Conservation (phyloP, 2,329 filamentous ascomycete species). For the Pseudogymnoascus verrucosus region DNA sequence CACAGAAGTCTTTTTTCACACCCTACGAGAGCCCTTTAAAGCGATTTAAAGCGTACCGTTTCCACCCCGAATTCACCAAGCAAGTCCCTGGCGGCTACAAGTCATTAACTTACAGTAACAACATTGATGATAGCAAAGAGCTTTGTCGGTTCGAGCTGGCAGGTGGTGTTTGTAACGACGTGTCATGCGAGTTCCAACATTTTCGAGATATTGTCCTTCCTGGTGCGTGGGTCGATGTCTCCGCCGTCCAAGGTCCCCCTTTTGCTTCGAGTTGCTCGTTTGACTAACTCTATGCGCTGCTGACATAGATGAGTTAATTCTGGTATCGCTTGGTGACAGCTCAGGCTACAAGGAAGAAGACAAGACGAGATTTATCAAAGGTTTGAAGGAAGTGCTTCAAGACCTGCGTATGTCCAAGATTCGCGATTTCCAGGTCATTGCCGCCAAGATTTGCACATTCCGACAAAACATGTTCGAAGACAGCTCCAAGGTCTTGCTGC, state of each 20-base stretch:
- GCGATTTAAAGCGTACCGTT: constrained; percentile 81
- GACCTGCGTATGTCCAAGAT: constrained; percentile 51
- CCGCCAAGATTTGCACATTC: constrained; percentile 58
- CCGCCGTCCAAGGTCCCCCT: constrained; percentile 19
- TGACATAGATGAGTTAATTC: constrained; percentile 59
- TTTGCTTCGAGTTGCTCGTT: constrained; percentile 17
- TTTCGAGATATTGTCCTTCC: constrained; percentile 63
- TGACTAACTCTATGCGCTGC: constrained; percentile 8
- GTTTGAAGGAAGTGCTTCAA: constrained; percentile 53
- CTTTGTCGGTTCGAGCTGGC: constrained; percentile 71
- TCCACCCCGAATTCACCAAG: constrained; percentile 68
- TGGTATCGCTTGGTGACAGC: constrained; percentile 61
- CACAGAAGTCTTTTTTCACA: constrained; percentile 26
- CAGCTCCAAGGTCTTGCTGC: constrained; percentile 52
- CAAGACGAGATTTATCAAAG: constrained; percentile 52
- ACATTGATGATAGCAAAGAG: constrained; percentile 66
- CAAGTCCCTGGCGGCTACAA: constrained; percentile 68
- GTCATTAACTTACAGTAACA: constrained; percentile 89
- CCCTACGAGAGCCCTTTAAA: constrained; percentile 80
- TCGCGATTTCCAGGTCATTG: constrained; percentile 59
- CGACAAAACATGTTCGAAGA: constrained; percentile 58
- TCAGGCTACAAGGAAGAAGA: constrained; percentile 56
- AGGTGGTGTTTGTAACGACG: constrained; percentile 64
- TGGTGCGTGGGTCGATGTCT: constrained; percentile 53
- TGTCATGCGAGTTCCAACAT: constrained; percentile 70